Base-by-base conservation (phyloP, 345 rosid genomes). In the Hypericum androsaemum region DNA sequence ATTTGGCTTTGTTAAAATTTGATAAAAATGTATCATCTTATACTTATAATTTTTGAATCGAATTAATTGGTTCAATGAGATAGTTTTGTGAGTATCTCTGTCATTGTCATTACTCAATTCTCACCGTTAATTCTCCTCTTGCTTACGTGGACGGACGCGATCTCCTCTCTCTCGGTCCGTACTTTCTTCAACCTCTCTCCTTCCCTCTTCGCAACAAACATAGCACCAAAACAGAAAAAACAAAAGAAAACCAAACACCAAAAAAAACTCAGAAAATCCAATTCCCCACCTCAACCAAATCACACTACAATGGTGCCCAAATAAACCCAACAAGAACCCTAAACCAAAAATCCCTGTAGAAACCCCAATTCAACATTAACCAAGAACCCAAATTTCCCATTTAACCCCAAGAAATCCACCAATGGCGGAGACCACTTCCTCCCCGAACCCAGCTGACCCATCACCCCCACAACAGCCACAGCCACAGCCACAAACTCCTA, bases 381-480 rank as follows among this genome's bases (percentile, higher is more conserved):
- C n/a, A n/a, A n/a, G n/a, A 22, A 22, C 4, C n/a, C n/a, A n/a
- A n/a, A n/a, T 22, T 22, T 4, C 32, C 32, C 32, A 22, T 32
- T 32, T 32, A 43, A 7, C 7, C 45, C 11, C n/a, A n/a, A n/a
- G n/a, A n/a, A n/a, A 22, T 13, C 40, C 39, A 17, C 13, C 43
- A 44, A 64, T 58, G 69, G 64, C 55, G 0, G 64, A 64, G 37
- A 39, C 69, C 0, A 51, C 59, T 14, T 44, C 55, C 43, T 12
- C 58, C 10, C 43, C 37, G 6, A 16, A 46, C n/a, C 48, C 63
- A 38, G 44, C 64, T 16, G 47, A 38, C 41, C 57, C 63, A 16
- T 47, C 54, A 43, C 59, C 53, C 50, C 60, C 63, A 10, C 38
- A 57, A 22, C n/a, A n/a, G n/a, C n/a, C n/a, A n/a, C n/a, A n/a